These are phyloP conservation scores for Tylopilus plumbeoviolaceoides DNA, from an alignment of 768 basidiomycete genomes.

Conservation along the genomic window DNA sequence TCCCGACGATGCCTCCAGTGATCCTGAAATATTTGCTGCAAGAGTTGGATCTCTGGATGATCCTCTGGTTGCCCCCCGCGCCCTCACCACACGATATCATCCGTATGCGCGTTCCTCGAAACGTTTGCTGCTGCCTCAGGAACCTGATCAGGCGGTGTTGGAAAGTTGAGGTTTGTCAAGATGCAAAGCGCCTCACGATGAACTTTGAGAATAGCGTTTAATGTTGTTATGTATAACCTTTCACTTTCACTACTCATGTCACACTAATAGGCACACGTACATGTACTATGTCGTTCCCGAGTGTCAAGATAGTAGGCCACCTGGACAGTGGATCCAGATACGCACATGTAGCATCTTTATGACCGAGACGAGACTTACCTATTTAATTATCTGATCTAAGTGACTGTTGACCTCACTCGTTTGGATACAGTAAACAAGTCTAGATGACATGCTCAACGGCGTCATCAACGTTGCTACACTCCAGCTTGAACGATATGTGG, in stretches of 20 bases:
- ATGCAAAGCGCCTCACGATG: neutral
- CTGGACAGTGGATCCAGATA: neutral
- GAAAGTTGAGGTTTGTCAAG: neutral
- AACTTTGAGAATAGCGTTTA: neutral
- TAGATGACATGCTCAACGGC: too few species aligned
- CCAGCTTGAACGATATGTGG: too few species aligned
- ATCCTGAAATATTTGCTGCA: neutral
- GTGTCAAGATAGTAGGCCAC: neutral
- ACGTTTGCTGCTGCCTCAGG: conserved; percentile 18
- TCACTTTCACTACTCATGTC: neutral
- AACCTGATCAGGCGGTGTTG: neutral
- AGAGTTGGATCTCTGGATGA: conserved; percentile 9
- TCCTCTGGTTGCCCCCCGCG: conserved; percentile 10
- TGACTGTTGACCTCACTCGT: too few species aligned
- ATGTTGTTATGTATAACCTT: neutral
- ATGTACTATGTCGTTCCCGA: neutral
- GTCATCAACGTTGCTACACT: too few species aligned
- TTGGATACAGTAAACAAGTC: too few species aligned
- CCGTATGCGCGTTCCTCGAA: conserved; percentile 20
- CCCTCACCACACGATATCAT: conserved; percentile 5
- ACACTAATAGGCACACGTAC: neutral
- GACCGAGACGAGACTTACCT: neutral
- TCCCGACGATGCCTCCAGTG: conserved; percentile 14
- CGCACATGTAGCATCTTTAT: neutral
- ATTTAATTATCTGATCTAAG: neutral